Conservation (phyloP, 805 yeast species). For the Lipomyces japonicus region DNA sequence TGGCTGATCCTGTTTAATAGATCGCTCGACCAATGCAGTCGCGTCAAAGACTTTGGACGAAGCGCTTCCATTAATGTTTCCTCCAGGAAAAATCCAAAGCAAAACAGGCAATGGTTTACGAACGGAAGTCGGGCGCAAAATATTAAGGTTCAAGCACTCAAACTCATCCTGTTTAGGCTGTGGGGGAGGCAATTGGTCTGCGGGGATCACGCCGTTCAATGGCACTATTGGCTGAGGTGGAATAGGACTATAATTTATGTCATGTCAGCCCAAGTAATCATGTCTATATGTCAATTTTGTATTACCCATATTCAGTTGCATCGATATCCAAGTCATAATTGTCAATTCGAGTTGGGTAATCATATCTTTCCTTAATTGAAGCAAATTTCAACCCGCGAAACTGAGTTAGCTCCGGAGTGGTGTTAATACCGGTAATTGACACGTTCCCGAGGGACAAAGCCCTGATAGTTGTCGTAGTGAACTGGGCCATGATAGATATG, state of each 20-base stretch:
- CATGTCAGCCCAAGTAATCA: background rate
- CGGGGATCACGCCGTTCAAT: constrained; percentile 13
- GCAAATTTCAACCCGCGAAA: constrained; percentile 23
- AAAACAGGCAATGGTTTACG: constrained; percentile 15
- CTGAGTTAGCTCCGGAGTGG: constrained; percentile 6
- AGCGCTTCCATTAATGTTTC: constrained; percentile 19
- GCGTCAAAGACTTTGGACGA: constrained; percentile 31
- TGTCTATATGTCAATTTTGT: background rate
- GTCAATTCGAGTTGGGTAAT: constrained; percentile 19
- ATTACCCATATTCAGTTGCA: constrained; percentile 25
- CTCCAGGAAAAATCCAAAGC: constrained; percentile 28
- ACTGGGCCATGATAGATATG: no score
- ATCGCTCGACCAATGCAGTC: constrained; percentile 30
- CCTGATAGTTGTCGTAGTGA: background rate
- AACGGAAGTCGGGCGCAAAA: constrained; percentile 31
- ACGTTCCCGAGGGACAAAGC: constrained; percentile 23
- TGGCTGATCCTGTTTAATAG: constrained; percentile 30
- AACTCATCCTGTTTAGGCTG: constrained; percentile 31
- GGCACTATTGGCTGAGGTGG: constrained; percentile 24
- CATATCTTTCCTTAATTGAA: constrained; percentile 18
- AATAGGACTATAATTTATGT: constrained; percentile 11
- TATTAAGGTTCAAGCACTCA: constrained; percentile 35
- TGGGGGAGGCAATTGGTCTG: constrained; percentile 17
- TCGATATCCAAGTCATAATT: constrained; percentile 11
- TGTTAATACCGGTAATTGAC: constrained; percentile 17